Conservation (phyloP, 805 yeast genomes). For the Maudiozyma pseudohumilis region DNA sequence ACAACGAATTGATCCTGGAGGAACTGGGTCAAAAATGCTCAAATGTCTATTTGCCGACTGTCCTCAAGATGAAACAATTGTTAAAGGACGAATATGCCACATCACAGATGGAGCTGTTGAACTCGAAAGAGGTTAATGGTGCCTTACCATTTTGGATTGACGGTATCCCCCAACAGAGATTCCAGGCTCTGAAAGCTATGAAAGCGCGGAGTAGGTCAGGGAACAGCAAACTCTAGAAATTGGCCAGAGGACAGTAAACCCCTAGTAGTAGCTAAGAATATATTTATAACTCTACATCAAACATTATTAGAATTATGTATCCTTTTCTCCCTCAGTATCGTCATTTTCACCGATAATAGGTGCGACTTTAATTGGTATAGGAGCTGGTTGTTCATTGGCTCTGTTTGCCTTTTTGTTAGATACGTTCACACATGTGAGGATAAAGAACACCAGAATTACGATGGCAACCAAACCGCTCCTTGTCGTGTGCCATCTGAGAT, state of each 20-base stretch:
- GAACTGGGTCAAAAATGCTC: constrained; percentile 31
- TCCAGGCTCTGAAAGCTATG: constrained; percentile 38
- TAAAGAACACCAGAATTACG: constrained; percentile 49
- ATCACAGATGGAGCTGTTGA: constrained; percentile 36
- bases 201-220: too few relatives aligned
- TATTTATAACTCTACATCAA: too few relatives aligned
- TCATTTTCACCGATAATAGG: not conserved
- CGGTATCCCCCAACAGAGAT: constrained; percentile 66
- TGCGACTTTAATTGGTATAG: not conserved
- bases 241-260: too few relatives aligned
- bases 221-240: not conserved
- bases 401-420: constrained; percentile 24
- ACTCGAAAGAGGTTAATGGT: constrained; percentile 53
- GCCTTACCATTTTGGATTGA: constrained; percentile 64
- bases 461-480: constrained; percentile 78
- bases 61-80: constrained; percentile 36
- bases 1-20: constrained; percentile 35
- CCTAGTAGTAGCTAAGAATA: too few relatives aligned
- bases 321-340: not conserved
- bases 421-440: constrained; percentile 43
- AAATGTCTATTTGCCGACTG: constrained; percentile 33
- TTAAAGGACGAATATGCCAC: constrained; percentile 25
- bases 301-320: not conserved
- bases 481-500: constrained; percentile 86
- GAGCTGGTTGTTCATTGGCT: not conserved